Evolutionary conservation across 352 stramenopile genomes (phyloP).

Genomic region (Blastocystis sp.): DNA sequence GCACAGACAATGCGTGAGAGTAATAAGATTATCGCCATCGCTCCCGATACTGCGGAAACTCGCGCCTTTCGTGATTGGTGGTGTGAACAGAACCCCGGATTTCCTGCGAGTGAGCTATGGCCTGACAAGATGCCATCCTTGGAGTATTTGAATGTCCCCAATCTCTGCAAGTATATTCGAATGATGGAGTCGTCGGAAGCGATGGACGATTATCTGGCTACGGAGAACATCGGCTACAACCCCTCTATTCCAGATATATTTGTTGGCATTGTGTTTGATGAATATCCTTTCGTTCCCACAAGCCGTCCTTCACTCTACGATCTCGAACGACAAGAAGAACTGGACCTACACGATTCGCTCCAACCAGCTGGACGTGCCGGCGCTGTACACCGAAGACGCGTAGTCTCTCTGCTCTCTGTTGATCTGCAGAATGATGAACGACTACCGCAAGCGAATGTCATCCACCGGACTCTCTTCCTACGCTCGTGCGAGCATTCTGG

Average conservation of each 20-base stretch:
- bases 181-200: constrained; percentile 25
- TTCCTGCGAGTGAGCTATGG: constrained; percentile 12
- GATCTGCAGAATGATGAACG: constrained; percentile 52
- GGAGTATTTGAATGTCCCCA: constrained; percentile 41
- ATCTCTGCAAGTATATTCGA: constrained; percentile 52
- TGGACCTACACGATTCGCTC: constrained; percentile 51
- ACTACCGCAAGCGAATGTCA: constrained; percentile 40
- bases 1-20: constrained; percentile 26
- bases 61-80: constrained; percentile 11
- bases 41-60: constrained; percentile 15
- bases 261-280: constrained; percentile 23
- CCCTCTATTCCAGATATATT: constrained; percentile 45
- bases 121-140: constrained; percentile 52
- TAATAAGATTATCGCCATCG: constrained; percentile 51
- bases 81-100: constrained; percentile 57
- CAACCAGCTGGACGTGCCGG: constrained; percentile 40
- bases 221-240: constrained; percentile 53
- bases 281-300: constrained; percentile 21
- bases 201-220: constrained; percentile 18
- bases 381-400: constrained; percentile 46
- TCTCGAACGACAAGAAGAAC: constrained; percentile 10
- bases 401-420: not conserved
- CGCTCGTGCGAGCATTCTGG: not conserved
- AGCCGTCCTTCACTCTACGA: not conserved
- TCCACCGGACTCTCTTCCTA: not conserved